Percentiles rank a stretch among this genome's conserved stretches.
Evolutionary conservation across 306 rosid genomes (phyloP).

Genomic region (Sesbania bispinosa): DNA sequence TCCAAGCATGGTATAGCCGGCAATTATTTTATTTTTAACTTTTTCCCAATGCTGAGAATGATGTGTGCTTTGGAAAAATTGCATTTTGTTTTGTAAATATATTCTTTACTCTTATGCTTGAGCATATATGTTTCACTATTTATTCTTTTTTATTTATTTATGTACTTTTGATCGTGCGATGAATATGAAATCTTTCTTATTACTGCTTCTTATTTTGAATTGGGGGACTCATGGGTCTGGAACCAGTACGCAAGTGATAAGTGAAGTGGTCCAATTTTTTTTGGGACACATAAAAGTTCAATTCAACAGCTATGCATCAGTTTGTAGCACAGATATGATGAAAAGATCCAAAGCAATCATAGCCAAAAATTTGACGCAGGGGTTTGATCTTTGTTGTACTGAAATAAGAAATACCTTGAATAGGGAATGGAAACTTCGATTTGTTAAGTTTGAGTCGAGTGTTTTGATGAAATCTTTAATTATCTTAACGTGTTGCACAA

Average conservation of each 20-base stretch:
- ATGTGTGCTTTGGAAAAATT: neutral
- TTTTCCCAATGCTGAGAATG: slow-evolving; percentile 8
- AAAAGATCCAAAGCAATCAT: neutral
- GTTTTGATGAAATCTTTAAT: neutral
- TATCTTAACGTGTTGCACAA: neutral
- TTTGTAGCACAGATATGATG: neutral
- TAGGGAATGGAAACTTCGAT: neutral
- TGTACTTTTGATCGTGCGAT: neutral
- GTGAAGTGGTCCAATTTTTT: neutral
- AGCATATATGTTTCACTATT: neutral
- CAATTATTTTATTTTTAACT: neutral
- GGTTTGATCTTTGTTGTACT: neutral
- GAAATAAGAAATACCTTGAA: neutral
- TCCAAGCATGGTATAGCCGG: slow-evolving; percentile 8
- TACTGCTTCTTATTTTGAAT: neutral
- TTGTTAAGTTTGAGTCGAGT: neutral
- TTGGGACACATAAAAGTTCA: neutral
- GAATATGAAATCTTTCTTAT: neutral
- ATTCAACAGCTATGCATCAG: neutral
- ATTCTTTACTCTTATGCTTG: neutral
- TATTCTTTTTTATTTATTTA: neutral
- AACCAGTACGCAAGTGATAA: neutral
- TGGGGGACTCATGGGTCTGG: neutral
- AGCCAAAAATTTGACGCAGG: neutral
- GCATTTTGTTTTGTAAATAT: slow-evolving; percentile 4